A percentile compares a stretch with the other conserved stretches of the same genome.
These are phyloP conservation scores for Miamiensis avidus DNA, from an alignment of 169 alveolate species.

Conservation along the genomic window DNA sequence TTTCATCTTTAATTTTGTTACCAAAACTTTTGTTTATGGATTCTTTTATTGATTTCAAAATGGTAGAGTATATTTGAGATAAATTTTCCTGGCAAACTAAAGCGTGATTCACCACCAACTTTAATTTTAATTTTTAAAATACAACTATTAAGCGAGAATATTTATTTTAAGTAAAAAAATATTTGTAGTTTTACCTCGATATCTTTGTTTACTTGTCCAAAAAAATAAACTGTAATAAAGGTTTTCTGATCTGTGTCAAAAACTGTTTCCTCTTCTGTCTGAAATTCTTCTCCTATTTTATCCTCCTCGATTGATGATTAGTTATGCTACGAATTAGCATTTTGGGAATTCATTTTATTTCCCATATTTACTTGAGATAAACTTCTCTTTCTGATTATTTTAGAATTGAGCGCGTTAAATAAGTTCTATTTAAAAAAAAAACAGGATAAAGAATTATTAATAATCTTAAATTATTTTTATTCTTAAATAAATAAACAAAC, in stretches of 20 bases:
- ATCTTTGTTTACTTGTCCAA: slow-evolving; percentile 1
- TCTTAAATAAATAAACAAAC: background rate
- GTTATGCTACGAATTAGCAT: too few species aligned
- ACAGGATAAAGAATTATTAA: background rate
- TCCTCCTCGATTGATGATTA: background rate
- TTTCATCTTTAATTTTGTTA: background rate
- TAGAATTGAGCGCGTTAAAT: background rate
- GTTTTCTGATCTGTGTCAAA: slow-evolving; percentile 3
- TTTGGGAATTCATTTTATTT: too few species aligned
- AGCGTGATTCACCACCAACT: slow-evolving; percentile 6
- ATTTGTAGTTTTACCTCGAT: slow-evolving; percentile 1
- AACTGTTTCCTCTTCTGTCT: background rate
- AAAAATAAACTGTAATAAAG: slow-evolving; percentile 6
- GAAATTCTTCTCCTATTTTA: background rate
- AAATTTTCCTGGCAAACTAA: background rate
- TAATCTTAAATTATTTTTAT: background rate
- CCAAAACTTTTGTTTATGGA: background rate
- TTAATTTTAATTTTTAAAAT: background rate
- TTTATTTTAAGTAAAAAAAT: background rate
- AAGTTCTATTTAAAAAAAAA: background rate
- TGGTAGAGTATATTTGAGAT: background rate
- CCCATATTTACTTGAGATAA: background rate
- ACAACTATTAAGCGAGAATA: background rate
- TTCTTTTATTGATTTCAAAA: background rate
- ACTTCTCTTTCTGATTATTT: background rate